Conservation (phyloP, 2,329 filamentous ascomycete genomes). For the Tolypocladium amazonense region DNA sequence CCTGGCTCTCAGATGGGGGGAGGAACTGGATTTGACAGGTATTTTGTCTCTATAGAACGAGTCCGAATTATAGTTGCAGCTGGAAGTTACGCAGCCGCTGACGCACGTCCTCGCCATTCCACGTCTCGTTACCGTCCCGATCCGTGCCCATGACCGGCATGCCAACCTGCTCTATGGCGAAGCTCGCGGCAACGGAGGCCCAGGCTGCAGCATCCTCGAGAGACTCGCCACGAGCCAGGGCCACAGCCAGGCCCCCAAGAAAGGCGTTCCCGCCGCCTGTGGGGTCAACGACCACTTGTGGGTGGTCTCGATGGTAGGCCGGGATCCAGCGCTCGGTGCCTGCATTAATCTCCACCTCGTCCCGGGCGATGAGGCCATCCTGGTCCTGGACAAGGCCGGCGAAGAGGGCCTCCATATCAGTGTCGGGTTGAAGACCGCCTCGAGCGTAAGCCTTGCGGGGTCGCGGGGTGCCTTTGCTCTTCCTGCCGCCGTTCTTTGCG, state of each 20-base stretch:
- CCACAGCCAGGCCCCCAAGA: constrained; percentile 50
- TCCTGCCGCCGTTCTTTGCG: constrained; percentile 45
- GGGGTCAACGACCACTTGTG: constrained; percentile 64
- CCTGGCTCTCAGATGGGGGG: not conserved
- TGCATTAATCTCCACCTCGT: constrained; percentile 51
- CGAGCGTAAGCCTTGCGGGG: constrained; percentile 31
- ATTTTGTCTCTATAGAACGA: not conserved
- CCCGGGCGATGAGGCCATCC: constrained; percentile 41
- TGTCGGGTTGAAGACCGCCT: constrained; percentile 46
- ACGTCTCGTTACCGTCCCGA: constrained; percentile 39
- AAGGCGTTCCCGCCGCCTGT: constrained; percentile 94
- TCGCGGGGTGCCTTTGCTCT: constrained; percentile 24
- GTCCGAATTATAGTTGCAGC: constrained; percentile 20
- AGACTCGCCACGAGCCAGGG: constrained; percentile 45
- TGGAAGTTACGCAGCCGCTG: constrained; percentile 42
- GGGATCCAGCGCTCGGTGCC: constrained; percentile 66
- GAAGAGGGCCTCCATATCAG: constrained; percentile 52
- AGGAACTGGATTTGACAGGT: not conserved
- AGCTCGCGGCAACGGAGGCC: constrained; percentile 77
- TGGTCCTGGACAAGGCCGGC: constrained; percentile 45
- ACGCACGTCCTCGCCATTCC: constrained; percentile 48
- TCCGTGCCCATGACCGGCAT: constrained; percentile 50
- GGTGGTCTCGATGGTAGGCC: constrained; percentile 51
- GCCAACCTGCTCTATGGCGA: constrained; percentile 90
- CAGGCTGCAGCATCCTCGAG: constrained; percentile 65